Evolutionary conservation across 1,284 basidiomycete species (phyloP).

Genomic region (Trichosporon ovoides): DNA sequence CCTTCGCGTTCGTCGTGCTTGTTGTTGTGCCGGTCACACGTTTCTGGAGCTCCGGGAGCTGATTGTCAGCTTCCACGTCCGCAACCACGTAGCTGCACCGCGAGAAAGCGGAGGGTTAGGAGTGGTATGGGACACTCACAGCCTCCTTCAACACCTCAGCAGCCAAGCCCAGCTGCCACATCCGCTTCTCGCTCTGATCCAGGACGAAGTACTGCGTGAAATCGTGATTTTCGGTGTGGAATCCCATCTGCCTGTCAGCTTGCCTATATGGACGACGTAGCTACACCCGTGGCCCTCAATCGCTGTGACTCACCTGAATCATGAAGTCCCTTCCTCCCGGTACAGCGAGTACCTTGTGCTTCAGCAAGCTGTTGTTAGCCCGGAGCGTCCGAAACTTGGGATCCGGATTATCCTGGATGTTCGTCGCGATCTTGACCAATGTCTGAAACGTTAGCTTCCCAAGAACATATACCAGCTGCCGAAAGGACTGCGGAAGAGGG

Average conservation of each 20-base stretch:
- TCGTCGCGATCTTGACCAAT: slow-evolving; percentile 40
- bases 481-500: too few species aligned
- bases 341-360: slow-evolving; percentile 35
- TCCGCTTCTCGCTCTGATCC: slow-evolving; percentile 25
- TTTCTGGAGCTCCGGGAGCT: slow-evolving; percentile 25
- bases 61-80: slow-evolving; percentile 13
- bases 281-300: not conserved
- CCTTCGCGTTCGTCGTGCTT: slow-evolving; percentile 19
- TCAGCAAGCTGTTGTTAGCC: slow-evolving; percentile 32
- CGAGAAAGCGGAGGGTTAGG: too few species aligned
- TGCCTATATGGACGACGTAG: not conserved
- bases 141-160: slow-evolving; percentile 30
- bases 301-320: slow-evolving; percentile 40
- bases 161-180: slow-evolving; percentile 38
- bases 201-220: slow-evolving; percentile 34
- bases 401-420: slow-evolving; percentile 35
- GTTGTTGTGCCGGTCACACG: slow-evolving; percentile 14
- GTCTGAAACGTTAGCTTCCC: too few species aligned
- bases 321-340: slow-evolving; percentile 45
- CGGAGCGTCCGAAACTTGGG: slow-evolving; percentile 39
- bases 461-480: too few species aligned
- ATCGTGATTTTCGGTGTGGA: slow-evolving; percentile 34
- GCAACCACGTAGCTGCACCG: too few species aligned
- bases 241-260: slow-evolving; percentile 38
- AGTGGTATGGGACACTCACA: slow-evolving; percentile 25